A percentile compares a stretch with the other conserved stretches of the same genome.
Evolutionary conservation across 2,329 filamentous ascomycete species (phyloP).

Genomic region (Aureobasidium subglaciale): DNA sequence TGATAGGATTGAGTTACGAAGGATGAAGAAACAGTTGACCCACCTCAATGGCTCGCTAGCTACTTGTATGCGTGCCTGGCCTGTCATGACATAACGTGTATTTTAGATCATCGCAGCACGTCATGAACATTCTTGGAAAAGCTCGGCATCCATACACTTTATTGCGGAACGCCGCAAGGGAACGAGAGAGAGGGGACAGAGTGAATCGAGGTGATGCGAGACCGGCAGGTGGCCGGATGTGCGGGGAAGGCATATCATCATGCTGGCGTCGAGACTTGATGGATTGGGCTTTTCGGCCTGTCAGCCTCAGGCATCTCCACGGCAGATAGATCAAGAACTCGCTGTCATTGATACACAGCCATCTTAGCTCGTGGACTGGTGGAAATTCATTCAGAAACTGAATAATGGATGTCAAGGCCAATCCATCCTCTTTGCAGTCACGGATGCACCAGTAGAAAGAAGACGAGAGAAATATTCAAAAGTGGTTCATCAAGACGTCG

Average conservation of each 20-base stretch:
- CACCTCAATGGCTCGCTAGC: constrained; percentile 4
- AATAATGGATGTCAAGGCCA: no score
- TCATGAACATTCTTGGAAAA: constrained; percentile 1
- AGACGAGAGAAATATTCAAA: not conserved
- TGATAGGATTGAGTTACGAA: not conserved
- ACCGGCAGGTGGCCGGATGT: not conserved
- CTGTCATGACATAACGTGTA: constrained; percentile 9
- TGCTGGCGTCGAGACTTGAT: constrained; percentile 1
- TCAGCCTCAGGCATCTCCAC: not conserved
- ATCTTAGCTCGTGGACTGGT: no score
- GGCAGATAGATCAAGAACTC: not conserved
- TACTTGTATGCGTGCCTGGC: constrained; percentile 10
- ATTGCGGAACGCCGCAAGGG: not conserved
- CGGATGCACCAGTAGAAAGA: not conserved
- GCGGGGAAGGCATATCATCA: constrained; percentile 5
- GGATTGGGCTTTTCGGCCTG: not conserved
- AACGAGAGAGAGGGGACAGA: not conserved
- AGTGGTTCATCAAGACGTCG: constrained; percentile 12
- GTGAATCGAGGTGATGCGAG: not conserved
- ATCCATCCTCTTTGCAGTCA: no score
- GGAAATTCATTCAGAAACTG: no score
- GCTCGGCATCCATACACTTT: constrained; percentile 7
- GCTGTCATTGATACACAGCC: no score
- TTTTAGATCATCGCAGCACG: not conserved
- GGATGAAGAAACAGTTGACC: not conserved